Conservation (phyloP, 2,329 filamentous ascomycete genomes). For the Fusarium floridanum region DNA sequence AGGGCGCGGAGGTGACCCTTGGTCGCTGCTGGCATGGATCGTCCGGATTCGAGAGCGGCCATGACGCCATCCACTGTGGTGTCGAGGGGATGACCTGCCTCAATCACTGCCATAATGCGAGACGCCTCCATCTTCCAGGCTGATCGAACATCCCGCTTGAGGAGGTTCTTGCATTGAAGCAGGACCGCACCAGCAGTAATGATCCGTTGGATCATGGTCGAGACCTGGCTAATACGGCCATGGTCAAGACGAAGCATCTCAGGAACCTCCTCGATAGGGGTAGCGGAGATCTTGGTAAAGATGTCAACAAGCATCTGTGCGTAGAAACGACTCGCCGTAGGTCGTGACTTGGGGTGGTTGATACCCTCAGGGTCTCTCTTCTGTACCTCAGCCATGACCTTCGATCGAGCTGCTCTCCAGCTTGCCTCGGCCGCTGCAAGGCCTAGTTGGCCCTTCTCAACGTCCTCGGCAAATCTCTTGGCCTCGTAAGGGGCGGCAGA, state of each 20-base stretch:
- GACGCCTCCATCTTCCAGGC: constrained; percentile 82
- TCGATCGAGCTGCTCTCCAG: constrained; percentile 74
- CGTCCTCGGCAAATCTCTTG: constrained; percentile 75
- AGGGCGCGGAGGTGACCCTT: constrained; percentile 70
- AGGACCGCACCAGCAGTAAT: constrained; percentile 81
- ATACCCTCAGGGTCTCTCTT: constrained; percentile 78
- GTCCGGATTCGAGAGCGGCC: constrained; percentile 71
- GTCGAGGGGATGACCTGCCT: constrained; percentile 65
- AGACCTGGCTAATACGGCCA: constrained; percentile 67
- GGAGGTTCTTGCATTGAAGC: constrained; percentile 83
- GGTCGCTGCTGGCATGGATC: constrained; percentile 74
- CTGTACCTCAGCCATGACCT: constrained; percentile 74
- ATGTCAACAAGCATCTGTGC: constrained; percentile 81
- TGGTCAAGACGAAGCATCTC: constrained; percentile 81
- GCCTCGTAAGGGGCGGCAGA: constrained; percentile 80
- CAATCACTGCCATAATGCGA: constrained; percentile 78
- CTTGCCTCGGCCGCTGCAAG: constrained; percentile 73
- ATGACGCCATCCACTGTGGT: constrained; percentile 71
- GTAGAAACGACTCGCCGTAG: constrained; percentile 78
- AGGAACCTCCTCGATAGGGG: constrained; percentile 69
- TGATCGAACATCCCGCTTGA: constrained; percentile 83
- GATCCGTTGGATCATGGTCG: constrained; percentile 64
- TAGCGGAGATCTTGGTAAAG: constrained; percentile 74
- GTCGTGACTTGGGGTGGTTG: constrained; percentile 71
- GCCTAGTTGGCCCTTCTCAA: constrained; percentile 67